Evolutionary conservation across 208 protist genomes (phyloP), one percentile per base, ranked within the genome.

Genomic region (Crithidia sp.): DNA sequence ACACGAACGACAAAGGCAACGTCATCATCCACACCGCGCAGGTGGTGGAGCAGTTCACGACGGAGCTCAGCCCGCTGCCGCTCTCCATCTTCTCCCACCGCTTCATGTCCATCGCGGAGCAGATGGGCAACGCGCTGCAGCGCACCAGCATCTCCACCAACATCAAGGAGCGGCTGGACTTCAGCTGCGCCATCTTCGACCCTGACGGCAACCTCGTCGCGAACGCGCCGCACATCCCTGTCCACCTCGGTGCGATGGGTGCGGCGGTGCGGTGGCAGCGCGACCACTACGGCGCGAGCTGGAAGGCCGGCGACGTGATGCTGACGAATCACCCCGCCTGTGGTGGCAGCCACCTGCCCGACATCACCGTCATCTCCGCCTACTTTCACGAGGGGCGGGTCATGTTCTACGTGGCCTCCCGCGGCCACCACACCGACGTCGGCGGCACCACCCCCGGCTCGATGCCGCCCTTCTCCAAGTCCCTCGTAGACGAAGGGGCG

Each of bases 21-120:
- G 63, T 97, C 16, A 82, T 85, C 40, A 90, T 98, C 10, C 81
- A 83, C 67, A 83, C 83, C 17, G 63, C 76, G 17, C 74, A 83
- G 66, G 65, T 77, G 4, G 67, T 82, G 44, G 76, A 87, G 60
- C 74, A 81, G 50, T 79, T 86, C 61, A 83, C 77, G 7, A 90
- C 82, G 3, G 78, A 85, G 17, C 70, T 98, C n/a, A 62, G 58
- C 58, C 83, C 91, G 19, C 91, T 99, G 39, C 74, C 82, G 37
- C 84, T 99, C 9, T 96, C 92, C 39, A 92, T 99, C 39, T 99
- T 99, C 69, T 82, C 82, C 49, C 93, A 99, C 77, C 85, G 97
- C 37, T 99, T 99, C 82, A 99, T 99, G 98, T 91, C 83, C 50
- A 99, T 99, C 66, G 98, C 98, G 10, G 98, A 99, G 80, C 98